Evolutionary conservation across 1,284 basidiomycete species (phyloP).

Genomic region (Megacollybia platyphylla): DNA sequence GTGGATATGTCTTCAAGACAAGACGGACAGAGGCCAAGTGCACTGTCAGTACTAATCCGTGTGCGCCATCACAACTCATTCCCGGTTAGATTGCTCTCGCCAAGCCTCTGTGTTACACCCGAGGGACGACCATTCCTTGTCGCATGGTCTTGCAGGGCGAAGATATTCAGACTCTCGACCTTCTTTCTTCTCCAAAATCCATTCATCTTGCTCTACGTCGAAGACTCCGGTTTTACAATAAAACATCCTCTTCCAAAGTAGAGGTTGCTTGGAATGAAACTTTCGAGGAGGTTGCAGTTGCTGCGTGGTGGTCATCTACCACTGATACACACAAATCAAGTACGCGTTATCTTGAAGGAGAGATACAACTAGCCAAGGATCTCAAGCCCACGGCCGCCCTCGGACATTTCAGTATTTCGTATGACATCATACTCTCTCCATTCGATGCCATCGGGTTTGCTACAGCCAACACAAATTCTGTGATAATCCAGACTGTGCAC

Average conservation of each 20-base stretch:
- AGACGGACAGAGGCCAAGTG: slow-evolving; percentile 17
- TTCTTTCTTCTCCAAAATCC: slow-evolving; percentile 18
- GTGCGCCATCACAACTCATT: background rate
- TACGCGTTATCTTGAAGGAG: slow-evolving; percentile 18
- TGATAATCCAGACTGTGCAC: background rate
- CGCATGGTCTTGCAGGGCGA: slow-evolving; percentile 15
- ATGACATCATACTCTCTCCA: slow-evolving; percentile 20
- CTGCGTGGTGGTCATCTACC: slow-evolving; percentile 19
- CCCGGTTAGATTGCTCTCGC: slow-evolving; percentile 19
- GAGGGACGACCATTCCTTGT: slow-evolving; percentile 21
- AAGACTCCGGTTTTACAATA: slow-evolving; percentile 14
- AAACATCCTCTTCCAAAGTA: slow-evolving; percentile 6
- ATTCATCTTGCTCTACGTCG: slow-evolving; percentile 18
- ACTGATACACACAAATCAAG: slow-evolving; percentile 10
- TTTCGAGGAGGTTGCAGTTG: slow-evolving; percentile 17
- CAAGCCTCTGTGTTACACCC: slow-evolving; percentile 21
- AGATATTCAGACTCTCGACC: slow-evolving; percentile 19
- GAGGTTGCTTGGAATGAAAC: slow-evolving; percentile 8
- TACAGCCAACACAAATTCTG: slow-evolving; percentile 7
- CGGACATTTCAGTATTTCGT: slow-evolving; percentile 23
- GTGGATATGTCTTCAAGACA: slow-evolving; percentile 19
- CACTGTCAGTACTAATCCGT: slow-evolving; percentile 14
- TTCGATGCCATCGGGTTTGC: slow-evolving; percentile 18
- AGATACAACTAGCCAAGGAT: slow-evolving; percentile 20
- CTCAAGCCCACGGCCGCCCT: slow-evolving; percentile 21